phyloP scores from a whole-genome alignment of 208 protist species.

The Dictyostelium gargantuum region DNA sequence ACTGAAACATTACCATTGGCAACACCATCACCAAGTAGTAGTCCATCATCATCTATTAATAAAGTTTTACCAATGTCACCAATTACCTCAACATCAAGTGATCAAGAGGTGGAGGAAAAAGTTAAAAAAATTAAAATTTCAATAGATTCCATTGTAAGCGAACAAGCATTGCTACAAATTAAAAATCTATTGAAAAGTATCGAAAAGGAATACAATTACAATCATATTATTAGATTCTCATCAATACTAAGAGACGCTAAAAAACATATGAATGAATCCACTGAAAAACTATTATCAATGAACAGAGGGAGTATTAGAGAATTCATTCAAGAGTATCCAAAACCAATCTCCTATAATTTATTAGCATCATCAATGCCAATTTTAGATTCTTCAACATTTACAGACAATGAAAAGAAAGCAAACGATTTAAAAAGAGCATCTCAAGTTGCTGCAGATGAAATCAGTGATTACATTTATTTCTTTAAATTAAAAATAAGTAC shows the following conservation, averaged over 20 bases:
- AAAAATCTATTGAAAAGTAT: neutral
- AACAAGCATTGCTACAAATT: neutral
- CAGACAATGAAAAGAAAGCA: neutral
- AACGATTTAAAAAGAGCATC: slow-evolving; percentile 33
- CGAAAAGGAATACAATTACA: slow-evolving; percentile 31
- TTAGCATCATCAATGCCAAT: neutral
- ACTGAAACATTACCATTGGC: neutral
- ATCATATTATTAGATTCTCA: slow-evolving; percentile 19
- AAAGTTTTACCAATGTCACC: neutral
- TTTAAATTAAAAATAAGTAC: slow-evolving; percentile 11
- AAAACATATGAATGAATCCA: slow-evolving; percentile 33
- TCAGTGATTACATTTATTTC: slow-evolving; percentile 43
- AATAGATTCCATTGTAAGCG: slow-evolving; percentile 2
- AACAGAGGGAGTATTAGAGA: neutral
- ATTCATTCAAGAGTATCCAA: neutral
- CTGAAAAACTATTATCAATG: neutral
- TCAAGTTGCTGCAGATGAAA: slow-evolving; percentile 14
- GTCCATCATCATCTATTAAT: neutral
- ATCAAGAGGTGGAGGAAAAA: slow-evolving; percentile 12
- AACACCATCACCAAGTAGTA: neutral
- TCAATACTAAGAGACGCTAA: slow-evolving; percentile 37
- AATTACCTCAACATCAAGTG: neutral
- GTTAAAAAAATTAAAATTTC: slow-evolving; percentile 17
- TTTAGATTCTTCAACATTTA: neutral
- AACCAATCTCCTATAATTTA: neutral